Evolutionary conservation across 345 rosid genomes (phyloP).

Genomic region (Firmiana major): DNA sequence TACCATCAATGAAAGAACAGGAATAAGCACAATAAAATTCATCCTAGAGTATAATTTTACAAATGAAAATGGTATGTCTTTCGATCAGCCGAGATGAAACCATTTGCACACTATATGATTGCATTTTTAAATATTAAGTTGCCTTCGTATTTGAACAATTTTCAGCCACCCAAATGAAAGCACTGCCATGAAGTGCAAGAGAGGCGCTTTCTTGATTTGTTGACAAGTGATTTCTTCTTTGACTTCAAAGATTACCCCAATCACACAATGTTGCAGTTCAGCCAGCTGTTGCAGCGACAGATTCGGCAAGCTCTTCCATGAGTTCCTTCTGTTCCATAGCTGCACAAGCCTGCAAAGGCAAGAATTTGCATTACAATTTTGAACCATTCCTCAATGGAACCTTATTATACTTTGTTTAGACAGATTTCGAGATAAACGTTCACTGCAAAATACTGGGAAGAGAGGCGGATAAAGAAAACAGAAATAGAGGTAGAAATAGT

Average conservation of each 20-base stretch:
- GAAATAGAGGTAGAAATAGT: background rate
- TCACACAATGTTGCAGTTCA: slow-evolving; percentile 20
- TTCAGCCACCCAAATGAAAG: background rate
- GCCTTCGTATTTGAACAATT: background rate
- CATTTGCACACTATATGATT: background rate
- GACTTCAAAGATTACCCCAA: background rate
- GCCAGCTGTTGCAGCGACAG: slow-evolving; percentile 42
- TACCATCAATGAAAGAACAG: background rate
- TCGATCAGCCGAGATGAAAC: background rate
- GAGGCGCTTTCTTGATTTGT: background rate
- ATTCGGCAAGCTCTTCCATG: slow-evolving; percentile 79
- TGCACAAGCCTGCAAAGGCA: slow-evolving; percentile 64
- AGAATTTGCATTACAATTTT: slow-evolving; percentile 4
- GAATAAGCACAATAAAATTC: background rate
- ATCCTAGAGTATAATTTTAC: background rate
- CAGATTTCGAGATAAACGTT: background rate
- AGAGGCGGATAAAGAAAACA: no score
- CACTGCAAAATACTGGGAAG: background rate
- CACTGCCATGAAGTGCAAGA: background rate
- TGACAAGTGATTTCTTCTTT: background rate
- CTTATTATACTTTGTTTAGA: background rate
- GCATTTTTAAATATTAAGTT: background rate
- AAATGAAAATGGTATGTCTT: background rate
- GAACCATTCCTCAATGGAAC: background rate
- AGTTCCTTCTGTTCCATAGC: slow-evolving; percentile 84